phyloP scores from a whole-genome alignment of 345 rosid genomes.

The Eucalyptus sp. region DNA sequence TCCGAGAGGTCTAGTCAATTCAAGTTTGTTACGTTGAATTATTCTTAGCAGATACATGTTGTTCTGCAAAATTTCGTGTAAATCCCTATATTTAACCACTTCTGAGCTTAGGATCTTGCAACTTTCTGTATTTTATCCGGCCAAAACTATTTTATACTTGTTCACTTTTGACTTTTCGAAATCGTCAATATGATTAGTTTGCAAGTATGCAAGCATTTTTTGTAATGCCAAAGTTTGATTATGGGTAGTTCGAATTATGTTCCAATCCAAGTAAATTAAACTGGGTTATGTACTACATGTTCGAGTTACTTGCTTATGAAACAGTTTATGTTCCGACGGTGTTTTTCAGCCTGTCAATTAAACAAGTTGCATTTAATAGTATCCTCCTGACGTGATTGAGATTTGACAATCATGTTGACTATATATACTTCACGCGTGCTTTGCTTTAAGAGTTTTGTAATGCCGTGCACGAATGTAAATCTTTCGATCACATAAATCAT shows the following conservation, averaged over 20 bases:
- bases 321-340: fast-evolving
- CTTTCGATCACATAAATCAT: background rate
- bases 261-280: background rate
- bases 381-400: background rate
- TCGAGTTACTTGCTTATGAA: background rate
- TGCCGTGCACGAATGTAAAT: background rate
- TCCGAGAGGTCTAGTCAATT: background rate
- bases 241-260: background rate
- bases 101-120: background rate
- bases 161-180: background rate
- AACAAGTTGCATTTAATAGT: background rate
- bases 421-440: background rate
- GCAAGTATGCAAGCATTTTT: background rate
- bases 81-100: background rate
- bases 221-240: background rate
- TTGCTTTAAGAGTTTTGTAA: background rate
- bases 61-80: background rate
- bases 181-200: background rate
- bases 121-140: background rate
- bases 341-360: fast-evolving
- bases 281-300: background rate
- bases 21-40: background rate
- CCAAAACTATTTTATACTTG: background rate
- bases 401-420: fast-evolving
- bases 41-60: background rate